Evolutionary conservation across 495 filamentous ascomycete genomes (phyloP).

Genomic region (Jackrogersella multiformis): DNA sequence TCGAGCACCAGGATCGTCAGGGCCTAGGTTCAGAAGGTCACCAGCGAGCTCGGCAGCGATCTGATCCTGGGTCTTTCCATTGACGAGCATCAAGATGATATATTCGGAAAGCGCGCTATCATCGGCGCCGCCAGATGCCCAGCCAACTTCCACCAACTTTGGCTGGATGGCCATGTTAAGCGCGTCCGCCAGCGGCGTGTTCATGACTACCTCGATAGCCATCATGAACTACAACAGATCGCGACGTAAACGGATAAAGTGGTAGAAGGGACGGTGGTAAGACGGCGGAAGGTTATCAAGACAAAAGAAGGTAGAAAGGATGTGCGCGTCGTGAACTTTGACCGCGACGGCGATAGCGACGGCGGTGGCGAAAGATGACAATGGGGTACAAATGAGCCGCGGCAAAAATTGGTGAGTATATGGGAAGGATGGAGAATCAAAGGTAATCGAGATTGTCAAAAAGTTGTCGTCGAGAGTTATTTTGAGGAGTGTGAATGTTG

Average conservation of each 20-base stretch:
- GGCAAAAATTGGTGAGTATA: no score
- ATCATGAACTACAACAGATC: conserved; percentile 54
- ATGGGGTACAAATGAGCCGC: neutral
- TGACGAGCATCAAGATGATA: conserved; percentile 94
- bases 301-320: neutral
- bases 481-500: conserved; percentile 7
- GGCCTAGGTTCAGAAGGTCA: conserved; percentile 83
- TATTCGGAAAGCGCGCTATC: conserved; percentile 92
- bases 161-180: conserved; percentile 82
- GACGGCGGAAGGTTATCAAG: conserved; percentile 1
- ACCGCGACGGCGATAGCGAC: conserved; percentile 15
- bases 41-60: conserved; percentile 89
- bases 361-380: conserved; percentile 33
- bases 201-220: conserved; percentile 75
- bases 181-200: conserved; percentile 82
- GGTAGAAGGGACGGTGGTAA: conserved; percentile 5
- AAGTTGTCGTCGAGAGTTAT: neutral
- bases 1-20: conserved; percentile 81
- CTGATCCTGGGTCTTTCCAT: conserved; percentile 89
- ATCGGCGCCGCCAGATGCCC: conserved; percentile 81
- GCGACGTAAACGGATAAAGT: neutral
- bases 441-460: neutral
- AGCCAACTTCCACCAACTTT: conserved; percentile 95
- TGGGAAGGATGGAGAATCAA: neutral
- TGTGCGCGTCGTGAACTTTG: conserved; percentile 25